A percentile compares a stretch with the other conserved stretches of the same genome.
These are phyloP conservation scores for Strobilomyces dryophilus DNA, from an alignment of 768 basidiomycete species.

Conservation along the genomic window DNA sequence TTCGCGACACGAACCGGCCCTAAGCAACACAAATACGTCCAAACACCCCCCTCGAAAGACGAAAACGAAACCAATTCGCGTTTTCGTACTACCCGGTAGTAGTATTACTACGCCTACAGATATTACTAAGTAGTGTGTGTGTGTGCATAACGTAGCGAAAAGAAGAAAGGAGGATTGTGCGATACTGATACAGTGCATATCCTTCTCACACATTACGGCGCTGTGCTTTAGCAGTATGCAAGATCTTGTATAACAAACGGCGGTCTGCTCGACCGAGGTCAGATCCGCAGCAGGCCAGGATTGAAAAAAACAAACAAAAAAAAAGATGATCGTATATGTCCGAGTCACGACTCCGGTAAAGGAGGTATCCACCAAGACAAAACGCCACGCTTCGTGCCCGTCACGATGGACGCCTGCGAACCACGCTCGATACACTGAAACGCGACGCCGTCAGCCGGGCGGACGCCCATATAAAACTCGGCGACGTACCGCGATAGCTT, in stretches of 20 bases:
- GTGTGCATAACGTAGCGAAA: conserved; percentile 20
- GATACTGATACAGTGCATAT: conserved; percentile 32
- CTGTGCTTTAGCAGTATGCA: conserved; percentile 29
- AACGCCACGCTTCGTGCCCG: conserved; percentile 52
- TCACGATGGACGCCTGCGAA: conserved; percentile 39
- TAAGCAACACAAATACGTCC: conserved; percentile 31
- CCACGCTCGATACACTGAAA: conserved; percentile 46
- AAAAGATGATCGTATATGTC: conserved; percentile 14
- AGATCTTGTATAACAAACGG: conserved; percentile 18
- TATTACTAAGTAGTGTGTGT: conserved; percentile 12
- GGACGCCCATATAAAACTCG: neutral
- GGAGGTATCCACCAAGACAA: conserved; percentile 54
- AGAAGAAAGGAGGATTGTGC: conserved; percentile 9
- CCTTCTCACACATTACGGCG: conserved; percentile 20
- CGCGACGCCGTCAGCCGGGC: conserved; percentile 24
- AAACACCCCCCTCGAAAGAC: conserved; percentile 10
- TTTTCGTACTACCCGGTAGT: neutral
- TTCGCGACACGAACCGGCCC: conserved; percentile 30
- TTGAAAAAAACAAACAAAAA: too few species aligned
- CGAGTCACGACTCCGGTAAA: conserved; percentile 24
- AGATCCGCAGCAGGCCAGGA: conserved; percentile 6
- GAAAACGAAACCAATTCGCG: neutral
- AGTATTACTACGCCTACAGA: conserved; percentile 20
- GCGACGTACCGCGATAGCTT: conserved; percentile 34
- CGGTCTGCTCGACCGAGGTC: conserved; percentile 2